Percentiles rank a stretch among this genome's conserved stretches.
These are phyloP conservation scores for Phialocephala subalpina DNA, from an alignment of 2,329 filamentous ascomycete genomes.

Conservation along the genomic window DNA sequence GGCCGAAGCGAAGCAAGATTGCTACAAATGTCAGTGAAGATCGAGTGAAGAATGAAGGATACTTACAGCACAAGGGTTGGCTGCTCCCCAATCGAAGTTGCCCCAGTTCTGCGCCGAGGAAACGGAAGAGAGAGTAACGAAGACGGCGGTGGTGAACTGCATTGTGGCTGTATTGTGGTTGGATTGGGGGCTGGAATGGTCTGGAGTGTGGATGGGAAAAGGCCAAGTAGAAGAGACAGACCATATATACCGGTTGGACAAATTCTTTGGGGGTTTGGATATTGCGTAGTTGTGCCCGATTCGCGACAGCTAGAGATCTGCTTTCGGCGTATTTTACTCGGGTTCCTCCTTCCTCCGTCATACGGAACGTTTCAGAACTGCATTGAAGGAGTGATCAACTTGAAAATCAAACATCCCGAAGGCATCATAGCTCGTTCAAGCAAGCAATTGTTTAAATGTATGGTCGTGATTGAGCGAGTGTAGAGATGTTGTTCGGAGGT, in stretches of 20 bases:
- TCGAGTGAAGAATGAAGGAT: neutral
- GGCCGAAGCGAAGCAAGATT: constrained; percentile 17
- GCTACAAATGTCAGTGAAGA: constrained; percentile 7
- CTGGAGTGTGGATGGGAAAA: neutral
- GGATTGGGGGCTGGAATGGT: neutral
- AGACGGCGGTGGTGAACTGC: constrained; percentile 12
- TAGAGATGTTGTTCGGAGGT: neutral
- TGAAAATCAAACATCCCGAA: neutral
- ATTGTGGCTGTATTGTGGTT: constrained; percentile 8
- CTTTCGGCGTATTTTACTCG: constrained; percentile 4
- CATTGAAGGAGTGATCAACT: neutral
- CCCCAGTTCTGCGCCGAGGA: constrained; percentile 5
- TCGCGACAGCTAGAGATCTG: neutral
- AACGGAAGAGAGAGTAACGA: constrained; percentile 6
- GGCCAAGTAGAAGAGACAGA: neutral
- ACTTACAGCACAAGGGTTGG: constrained; percentile 17
- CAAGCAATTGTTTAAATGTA: neutral
- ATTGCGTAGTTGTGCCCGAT: neutral
- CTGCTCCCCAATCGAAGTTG: constrained; percentile 10
- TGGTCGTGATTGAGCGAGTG: neutral
- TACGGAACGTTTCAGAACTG: neutral
- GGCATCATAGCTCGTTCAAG: neutral
- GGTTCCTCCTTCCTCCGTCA: neutral
- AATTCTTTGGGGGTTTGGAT: neutral
- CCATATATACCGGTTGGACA: neutral